Percentiles rank a stretch among this genome's conserved stretches.
These are phyloP conservation scores for Stylonectria norvegica DNA, from an alignment of 2,329 filamentous ascomycete genomes.

Conservation along the genomic window DNA sequence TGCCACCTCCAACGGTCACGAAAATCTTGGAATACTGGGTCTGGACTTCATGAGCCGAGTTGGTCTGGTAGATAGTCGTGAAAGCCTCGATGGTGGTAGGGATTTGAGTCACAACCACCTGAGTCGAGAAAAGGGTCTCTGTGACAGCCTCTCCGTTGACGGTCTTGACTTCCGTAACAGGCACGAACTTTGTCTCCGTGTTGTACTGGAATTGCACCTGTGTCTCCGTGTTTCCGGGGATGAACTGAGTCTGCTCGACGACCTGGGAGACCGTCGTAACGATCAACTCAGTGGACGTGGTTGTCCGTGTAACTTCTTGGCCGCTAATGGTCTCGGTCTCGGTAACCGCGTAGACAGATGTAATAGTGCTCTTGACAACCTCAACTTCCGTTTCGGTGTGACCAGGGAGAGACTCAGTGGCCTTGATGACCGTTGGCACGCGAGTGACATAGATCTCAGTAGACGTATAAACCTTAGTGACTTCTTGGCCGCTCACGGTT, in stretches of 20 bases:
- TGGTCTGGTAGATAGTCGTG: conserved; percentile 24
- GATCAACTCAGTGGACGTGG: conserved; percentile 28
- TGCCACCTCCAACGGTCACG: conserved; percentile 25
- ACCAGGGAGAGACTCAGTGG: conserved; percentile 37
- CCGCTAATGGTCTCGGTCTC: conserved; percentile 36
- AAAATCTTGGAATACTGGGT: conserved; percentile 27
- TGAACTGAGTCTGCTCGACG: too few species aligned
- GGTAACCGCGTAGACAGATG: conserved; percentile 35
- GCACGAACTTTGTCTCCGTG: too few species aligned
- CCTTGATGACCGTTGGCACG: conserved; percentile 29
- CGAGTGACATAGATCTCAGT: conserved; percentile 28
- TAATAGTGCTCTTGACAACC: conserved; percentile 41
- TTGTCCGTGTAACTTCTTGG: conserved; percentile 39
- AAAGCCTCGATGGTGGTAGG: conserved; percentile 38
- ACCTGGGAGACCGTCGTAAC: too few species aligned
- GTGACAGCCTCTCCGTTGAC: too few species aligned
- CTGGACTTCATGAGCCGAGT: conserved; percentile 17
- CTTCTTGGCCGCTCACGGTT: conserved; percentile 33
- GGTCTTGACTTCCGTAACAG: conserved; percentile 37
- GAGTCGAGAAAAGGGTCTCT: too few species aligned
- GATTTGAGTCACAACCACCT: conserved; percentile 33
- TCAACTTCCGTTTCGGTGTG: conserved; percentile 32
- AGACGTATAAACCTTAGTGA: conserved; percentile 35
- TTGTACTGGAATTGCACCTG: too few species aligned
- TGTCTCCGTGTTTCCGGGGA: too few species aligned